Conservation (phyloP, 2,329 filamentous ascomycete genomes). For the Pezicula rhizophila region DNA sequence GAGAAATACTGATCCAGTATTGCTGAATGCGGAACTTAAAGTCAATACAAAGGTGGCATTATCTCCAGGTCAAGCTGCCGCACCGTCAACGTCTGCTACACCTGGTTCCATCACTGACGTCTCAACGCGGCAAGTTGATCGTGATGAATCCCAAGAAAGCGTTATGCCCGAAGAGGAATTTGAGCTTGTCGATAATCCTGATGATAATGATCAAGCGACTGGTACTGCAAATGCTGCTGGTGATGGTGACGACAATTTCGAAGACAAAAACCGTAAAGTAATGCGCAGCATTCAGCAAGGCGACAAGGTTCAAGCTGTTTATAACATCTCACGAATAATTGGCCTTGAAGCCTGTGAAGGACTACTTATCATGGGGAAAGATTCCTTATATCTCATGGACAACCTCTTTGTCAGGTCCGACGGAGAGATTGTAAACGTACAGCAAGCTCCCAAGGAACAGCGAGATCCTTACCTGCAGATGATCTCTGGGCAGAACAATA, state of each 20-base stretch:
- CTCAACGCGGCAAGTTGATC: conserved; percentile 8
- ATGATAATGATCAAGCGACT: conserved; percentile 41
- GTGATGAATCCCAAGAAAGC: conserved; percentile 14
- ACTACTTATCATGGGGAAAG: conserved; percentile 86
- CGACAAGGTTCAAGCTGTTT: conserved; percentile 87
- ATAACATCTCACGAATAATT: conserved; percentile 90
- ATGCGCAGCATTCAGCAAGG: conserved; percentile 89
- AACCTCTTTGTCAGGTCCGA: conserved; percentile 93
- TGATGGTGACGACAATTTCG: conserved; percentile 70
- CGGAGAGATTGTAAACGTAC: conserved; percentile 94
- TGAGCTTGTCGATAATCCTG: conserved; percentile 90
- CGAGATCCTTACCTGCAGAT: conserved; percentile 93
- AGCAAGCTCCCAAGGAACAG: conserved; percentile 87
- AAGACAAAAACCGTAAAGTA: conserved; percentile 97
- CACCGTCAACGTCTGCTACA: conserved; percentile 1
- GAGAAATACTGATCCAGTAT: conserved; percentile 43
- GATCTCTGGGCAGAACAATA: conserved; percentile 64
- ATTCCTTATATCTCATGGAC: conserved; percentile 89
- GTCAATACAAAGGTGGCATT: conserved; percentile 22
- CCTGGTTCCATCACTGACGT: conserved; percentile 11
- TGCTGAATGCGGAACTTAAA: conserved; percentile 29
- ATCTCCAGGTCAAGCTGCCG: background rate
- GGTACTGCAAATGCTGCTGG: conserved; percentile 40
- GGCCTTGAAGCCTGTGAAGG: conserved; percentile 92
- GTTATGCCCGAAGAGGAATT: conserved; percentile 72